Base-by-base conservation (phyloP, 1,139 yeast species). In the Suhomyces atakaporum region DNA sequence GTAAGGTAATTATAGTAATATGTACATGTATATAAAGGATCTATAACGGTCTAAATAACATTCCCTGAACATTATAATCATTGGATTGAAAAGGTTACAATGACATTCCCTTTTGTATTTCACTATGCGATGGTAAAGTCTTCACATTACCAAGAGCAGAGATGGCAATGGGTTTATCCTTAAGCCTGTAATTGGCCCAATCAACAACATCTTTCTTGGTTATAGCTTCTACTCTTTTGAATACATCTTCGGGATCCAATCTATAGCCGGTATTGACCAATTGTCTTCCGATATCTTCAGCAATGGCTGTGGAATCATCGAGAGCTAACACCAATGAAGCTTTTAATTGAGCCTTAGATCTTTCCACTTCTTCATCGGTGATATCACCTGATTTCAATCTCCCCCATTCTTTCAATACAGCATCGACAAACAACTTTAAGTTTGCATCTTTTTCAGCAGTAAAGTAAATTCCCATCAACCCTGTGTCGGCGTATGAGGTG, bases 241-340 rank as follows among this genome's bases (percentile, higher is more conserved):
- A 92, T 53, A 90, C 94, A 51, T 90, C 95, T 60, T 87, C 96
- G 3, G 98, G 97, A 11, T 94, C 75, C 51, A 88, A 73, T 56
- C 97, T 79, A 54, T 76, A 81, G 25, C 98, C 98, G 3, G 97
- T 90, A 39, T 96, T 90, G 33, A 92, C 95, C 44, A 92, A 74
- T 63, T 94, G 98, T 60, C 98, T 82, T 25, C 98, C 98, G 52
- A 94, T 88, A 63, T 92, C 98, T 63, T 92, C 99, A 22, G 97
- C 97, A 42, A 90, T 83, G 4, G 97, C 94, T 5, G 97, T 89
- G 14, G 96, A 83, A 44, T 96, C 97, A 61, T 94, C 99, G 38
- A 92, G 72, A 9, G 96, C 87, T 41, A 92, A 71, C 36, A 92
- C 74, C 39, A 92, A 71, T 0, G 96, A 86, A 0, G 98, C 98